Evolutionary conservation across 495 filamentous ascomycete genomes (phyloP).

Genomic region (Penicillium bialowiezense): DNA sequence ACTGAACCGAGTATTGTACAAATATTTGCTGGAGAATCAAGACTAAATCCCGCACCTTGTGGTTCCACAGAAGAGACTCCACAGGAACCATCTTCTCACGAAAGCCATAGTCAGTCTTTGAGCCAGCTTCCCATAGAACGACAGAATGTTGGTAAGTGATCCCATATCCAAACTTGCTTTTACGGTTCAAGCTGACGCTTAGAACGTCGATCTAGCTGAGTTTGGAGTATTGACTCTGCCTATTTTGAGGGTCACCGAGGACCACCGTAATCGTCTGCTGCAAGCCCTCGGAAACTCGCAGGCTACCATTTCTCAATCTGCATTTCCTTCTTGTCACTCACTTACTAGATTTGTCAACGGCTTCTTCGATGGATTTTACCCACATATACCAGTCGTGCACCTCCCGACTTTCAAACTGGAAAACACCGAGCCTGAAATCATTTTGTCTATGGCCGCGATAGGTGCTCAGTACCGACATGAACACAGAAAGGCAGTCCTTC

Average conservation of each 20-base stretch:
- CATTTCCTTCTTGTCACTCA: conserved; percentile 13
- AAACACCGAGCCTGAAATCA: conserved; percentile 15
- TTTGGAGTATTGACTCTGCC: conserved; percentile 20
- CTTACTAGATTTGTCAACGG: conserved; percentile 20
- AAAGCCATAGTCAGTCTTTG: neutral
- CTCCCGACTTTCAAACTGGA: conserved; percentile 22
- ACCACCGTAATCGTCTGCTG: conserved; percentile 7
- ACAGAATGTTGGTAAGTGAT: conserved; percentile 8
- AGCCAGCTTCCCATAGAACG: conserved; percentile 4
- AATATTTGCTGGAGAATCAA: conserved; percentile 5
- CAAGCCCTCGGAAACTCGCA: neutral
- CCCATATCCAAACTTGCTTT: neutral
- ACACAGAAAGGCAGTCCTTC: conserved; percentile 9
- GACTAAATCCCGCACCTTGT: neutral
- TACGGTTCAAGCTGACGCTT: neutral
- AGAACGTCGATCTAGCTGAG: conserved; percentile 2
- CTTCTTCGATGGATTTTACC: conserved; percentile 22
- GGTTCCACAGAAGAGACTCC: neutral
- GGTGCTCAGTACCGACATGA: conserved; percentile 24
- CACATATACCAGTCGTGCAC: conserved; percentile 27
- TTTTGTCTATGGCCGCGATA: conserved; percentile 25
- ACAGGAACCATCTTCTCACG: neutral
- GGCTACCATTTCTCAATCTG: neutral
- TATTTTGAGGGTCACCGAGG: conserved; percentile 12
- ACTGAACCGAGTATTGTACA: conserved; percentile 7